Conservation (phyloP, 2,329 filamentous ascomycete genomes). For the Orbilia blumenaviensis region DNA sequence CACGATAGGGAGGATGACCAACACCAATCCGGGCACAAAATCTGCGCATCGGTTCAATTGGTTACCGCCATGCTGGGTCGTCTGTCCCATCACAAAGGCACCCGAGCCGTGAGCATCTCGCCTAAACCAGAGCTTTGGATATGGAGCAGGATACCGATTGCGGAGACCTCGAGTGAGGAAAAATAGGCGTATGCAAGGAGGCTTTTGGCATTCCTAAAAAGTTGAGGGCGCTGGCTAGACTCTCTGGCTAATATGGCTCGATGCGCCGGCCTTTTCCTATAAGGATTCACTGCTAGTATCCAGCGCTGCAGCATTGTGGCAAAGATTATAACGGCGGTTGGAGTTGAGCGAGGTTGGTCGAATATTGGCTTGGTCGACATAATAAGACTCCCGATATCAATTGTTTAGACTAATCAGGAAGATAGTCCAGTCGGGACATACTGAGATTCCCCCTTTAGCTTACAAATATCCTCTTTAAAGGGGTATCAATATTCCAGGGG, state of each 20-base stretch:
- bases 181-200: constrained; percentile 42
- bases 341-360: neutral
- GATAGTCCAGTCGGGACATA: neutral
- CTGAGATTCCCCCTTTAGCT: neutral
- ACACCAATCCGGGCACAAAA: constrained; percentile 22
- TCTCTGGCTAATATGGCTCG: neutral
- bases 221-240: constrained; percentile 6
- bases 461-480: neutral
- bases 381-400: neutral
- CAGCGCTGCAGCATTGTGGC: neutral
- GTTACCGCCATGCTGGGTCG: constrained; percentile 49
- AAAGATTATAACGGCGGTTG: constrained; percentile 4
- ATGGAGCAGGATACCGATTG: constrained; percentile 41
- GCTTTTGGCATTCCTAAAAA: constrained; percentile 23
- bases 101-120: constrained; percentile 51
- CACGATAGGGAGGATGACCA: neutral
- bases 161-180: constrained; percentile 28
- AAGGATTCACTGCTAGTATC: neutral
- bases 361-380: neutral
- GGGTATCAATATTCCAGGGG: neutral
- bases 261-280: neutral
- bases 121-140: constrained; percentile 50
- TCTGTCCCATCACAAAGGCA: constrained; percentile 44
- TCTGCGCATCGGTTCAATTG: constrained; percentile 39
- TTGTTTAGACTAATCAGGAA: neutral